Percentiles rank a stretch among this genome's conserved stretches.
Evolutionary conservation across 805 yeast genomes (phyloP).

Genomic region (Ogataea philodendri): DNA sequence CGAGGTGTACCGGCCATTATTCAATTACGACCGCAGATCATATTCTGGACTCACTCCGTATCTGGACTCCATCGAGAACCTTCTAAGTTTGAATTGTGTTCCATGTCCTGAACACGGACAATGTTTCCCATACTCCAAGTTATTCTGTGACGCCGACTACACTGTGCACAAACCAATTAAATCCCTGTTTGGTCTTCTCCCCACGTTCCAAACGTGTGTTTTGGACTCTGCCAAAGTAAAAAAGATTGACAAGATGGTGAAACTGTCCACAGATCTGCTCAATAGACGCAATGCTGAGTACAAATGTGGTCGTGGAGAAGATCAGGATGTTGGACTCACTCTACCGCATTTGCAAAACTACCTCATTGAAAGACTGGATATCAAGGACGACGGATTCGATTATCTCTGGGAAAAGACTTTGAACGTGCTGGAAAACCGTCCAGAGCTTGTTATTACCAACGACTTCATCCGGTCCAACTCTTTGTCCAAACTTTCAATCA

Average conservation of each 20-base stretch:
- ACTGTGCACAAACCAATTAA: constrained; percentile 52
- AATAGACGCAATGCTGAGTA: constrained; percentile 68
- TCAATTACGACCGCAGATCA: constrained; percentile 15
- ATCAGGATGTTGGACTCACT: constrained; percentile 39
- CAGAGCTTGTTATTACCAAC: constrained; percentile 22
- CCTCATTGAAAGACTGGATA: constrained; percentile 51
- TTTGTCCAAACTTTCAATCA: constrained; percentile 27
- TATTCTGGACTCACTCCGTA: constrained; percentile 21
- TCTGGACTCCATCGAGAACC: constrained; percentile 40
- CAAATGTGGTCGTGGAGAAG: constrained; percentile 34
- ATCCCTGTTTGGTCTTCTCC: constrained; percentile 54
- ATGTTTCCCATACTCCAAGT: constrained; percentile 60
- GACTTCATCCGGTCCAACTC: constrained; percentile 29
- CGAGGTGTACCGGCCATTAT: constrained; percentile 45
- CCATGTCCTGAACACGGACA: constrained; percentile 82
- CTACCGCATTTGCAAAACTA: constrained; percentile 61
- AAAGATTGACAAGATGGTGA: constrained; percentile 63
- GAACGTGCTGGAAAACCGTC: constrained; percentile 14
- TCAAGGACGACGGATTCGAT: constrained; percentile 22
- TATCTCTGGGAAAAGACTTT: constrained; percentile 30
- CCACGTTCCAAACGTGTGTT: constrained; percentile 64
- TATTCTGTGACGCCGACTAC: constrained; percentile 74
- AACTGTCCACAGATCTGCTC: constrained; percentile 62
- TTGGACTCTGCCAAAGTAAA: constrained; percentile 76
- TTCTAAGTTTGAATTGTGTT: constrained; percentile 63